phyloP scores from a whole-genome alignment of 441 rosid species.

The Arabidopsis lyrata region DNA sequence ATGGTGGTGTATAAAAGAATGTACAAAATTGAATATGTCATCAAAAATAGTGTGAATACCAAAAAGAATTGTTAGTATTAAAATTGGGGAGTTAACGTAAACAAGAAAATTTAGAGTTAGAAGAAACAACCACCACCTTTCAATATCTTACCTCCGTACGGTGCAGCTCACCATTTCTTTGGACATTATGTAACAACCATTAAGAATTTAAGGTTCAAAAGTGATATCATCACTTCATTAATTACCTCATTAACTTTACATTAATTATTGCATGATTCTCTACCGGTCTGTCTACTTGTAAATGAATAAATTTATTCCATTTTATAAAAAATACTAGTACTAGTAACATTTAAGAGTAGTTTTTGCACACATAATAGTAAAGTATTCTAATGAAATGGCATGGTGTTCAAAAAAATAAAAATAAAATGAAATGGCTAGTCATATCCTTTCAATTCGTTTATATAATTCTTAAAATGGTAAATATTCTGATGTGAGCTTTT shows the following conservation, averaged over 20 bases:
- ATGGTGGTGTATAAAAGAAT: not conserved
- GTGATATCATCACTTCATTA: constrained; percentile 39
- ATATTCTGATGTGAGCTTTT: not conserved
- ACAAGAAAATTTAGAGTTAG: constrained; percentile 18
- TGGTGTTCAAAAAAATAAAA: not conserved
- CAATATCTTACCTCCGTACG: constrained; percentile 2
- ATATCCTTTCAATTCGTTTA: not conserved
- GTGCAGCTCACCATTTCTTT: constrained; percentile 21
- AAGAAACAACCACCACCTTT: constrained; percentile 30
- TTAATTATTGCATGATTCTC: constrained; percentile 4
- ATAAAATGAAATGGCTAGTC: not conserved
- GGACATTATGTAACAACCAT: constrained; percentile 31
- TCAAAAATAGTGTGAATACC: not conserved
- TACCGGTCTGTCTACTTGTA: not conserved
- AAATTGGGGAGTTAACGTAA: constrained; percentile 8
- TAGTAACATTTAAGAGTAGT: too few species aligned
- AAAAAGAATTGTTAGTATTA: not conserved
- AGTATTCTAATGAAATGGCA: constrained; percentile 4
- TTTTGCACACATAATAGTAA: not conserved
- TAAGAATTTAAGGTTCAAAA: constrained; percentile 13
- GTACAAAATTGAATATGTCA: constrained; percentile 19
- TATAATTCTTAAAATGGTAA: not conserved
- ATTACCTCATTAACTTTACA: constrained; percentile 26
- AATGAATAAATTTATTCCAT: not conserved
- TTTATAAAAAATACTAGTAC: too few species aligned